A percentile compares a stretch with the other conserved stretches of the same genome.
Conservation (phyloP, 176 grass and related monocot genomes). For the Coix lacrymajobi region DNA sequence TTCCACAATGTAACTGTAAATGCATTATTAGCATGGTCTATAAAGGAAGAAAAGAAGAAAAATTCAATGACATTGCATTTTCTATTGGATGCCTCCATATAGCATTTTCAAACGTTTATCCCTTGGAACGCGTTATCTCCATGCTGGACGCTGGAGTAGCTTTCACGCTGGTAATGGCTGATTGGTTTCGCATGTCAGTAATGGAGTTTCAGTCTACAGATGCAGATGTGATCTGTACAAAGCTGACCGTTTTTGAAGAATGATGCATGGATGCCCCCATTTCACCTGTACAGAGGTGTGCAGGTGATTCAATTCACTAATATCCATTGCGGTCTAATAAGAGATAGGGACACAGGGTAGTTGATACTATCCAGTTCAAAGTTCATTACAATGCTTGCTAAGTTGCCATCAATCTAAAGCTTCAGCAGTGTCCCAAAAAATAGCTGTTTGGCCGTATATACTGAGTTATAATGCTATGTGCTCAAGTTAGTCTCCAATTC, state of each 20-base stretch:
- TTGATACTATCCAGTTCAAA: constrained; percentile 27
- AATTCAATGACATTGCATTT: constrained; percentile 25
- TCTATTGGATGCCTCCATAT: constrained; percentile 15
- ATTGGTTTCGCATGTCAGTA: constrained; percentile 7
- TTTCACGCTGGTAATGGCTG: constrained; percentile 7
- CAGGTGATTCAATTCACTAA: constrained; percentile 6
- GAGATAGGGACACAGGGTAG: background rate
- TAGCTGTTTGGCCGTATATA: background rate
- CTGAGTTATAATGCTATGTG: background rate
- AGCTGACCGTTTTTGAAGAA: constrained; percentile 15
- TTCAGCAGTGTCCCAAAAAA: background rate
- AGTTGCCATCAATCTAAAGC: constrained; percentile 1
- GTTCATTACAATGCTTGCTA: background rate
- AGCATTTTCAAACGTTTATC: constrained; percentile 3
- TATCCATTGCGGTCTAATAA: background rate
- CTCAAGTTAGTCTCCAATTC: constrained; percentile 12
- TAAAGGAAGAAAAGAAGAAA: constrained; percentile 31
- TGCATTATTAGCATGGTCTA: constrained; percentile 34
- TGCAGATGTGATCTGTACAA: background rate
- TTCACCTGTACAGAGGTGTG: background rate
- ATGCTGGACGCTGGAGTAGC: background rate
- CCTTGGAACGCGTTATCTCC: background rate
- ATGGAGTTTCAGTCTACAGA: constrained; percentile 13
- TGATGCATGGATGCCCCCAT: background rate
- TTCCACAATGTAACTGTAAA: constrained; percentile 55